Base-by-base conservation (phyloP, 345 rosid species). In the Cardamine resedifolia region DNA sequence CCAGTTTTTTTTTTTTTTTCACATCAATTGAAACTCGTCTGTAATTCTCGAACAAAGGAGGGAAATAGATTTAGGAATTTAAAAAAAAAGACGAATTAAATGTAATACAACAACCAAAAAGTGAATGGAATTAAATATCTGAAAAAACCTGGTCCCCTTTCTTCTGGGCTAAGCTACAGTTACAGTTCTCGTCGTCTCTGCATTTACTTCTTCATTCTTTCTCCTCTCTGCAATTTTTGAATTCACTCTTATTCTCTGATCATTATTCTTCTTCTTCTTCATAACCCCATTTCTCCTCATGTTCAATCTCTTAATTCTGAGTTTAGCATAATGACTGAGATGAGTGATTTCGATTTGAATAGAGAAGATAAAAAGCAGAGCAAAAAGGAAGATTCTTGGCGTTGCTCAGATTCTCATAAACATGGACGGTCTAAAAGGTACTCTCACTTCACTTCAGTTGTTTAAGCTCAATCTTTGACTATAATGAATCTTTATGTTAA, bases 401-500 rank as follows among this genome's bases (percentile, higher is more conserved):
- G 74, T 28, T 50, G 27, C 67, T 30, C 45, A 5, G 69, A 9
- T 55, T 58, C 70, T 81, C 66, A 64, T 47, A 86, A 72, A 28
- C 97, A 93, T 66, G 83, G 88, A 69, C 86, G 97, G 41, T 93
- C 94, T n/a, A 89, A 85, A 81, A 89, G 98, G 98, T 88, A 55
- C 3, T 27, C 6, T 68, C 24, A n/a, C 23, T 34, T 68, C 24
- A n/a, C 23, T 34, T 15, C 38, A 0, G 5, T 58, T 34, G 51
- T 16, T 44, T 21, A 31, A 60, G 67, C 67, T 49, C 20, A 49
- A 18, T 24, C 11, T 59, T 53, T 56, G 11, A 68, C n/a, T 43
- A 15, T 15, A 44, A 5, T 23, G 28, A 21, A 49, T 49, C 26
- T 48, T 3, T 48, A 20, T 20, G 24, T 70, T 24, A 15, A 10